A percentile compares a stretch with the other conserved stretches of the same genome.
phyloP scores from a whole-genome alignment of 2,329 filamentous ascomycete genomes.

The Pseudogymnoascus sp. region DNA sequence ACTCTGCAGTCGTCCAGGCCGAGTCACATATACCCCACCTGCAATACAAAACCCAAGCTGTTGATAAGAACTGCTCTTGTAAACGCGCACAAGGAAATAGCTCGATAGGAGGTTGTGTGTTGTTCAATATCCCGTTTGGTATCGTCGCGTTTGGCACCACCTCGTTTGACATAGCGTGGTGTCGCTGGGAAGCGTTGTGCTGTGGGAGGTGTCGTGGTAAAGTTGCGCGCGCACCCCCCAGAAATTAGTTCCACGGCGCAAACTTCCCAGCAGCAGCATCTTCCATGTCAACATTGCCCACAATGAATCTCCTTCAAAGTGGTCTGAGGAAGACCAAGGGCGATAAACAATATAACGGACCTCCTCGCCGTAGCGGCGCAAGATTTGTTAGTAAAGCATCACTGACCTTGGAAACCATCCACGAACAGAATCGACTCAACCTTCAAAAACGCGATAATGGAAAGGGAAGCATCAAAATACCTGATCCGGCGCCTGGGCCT shows the following conservation, averaged over 20 bases:
- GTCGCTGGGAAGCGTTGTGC: neutral
- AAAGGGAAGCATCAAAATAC: slow-evolving; percentile 36
- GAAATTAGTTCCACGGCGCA: neutral
- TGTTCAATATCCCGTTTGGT: neutral
- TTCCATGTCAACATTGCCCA: slow-evolving; percentile 6
- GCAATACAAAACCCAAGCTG: neutral
- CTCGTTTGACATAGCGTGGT: slow-evolving; percentile 1
- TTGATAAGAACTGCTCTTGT: neutral
- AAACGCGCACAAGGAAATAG: neutral
- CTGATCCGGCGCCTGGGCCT: slow-evolving; percentile 36
- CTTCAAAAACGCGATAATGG: slow-evolving; percentile 35
- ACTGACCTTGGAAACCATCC: slow-evolving; percentile 55
- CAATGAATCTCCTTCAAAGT: slow-evolving; percentile 23
- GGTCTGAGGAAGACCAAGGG: slow-evolving; percentile 23
- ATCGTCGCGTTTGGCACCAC: neutral
- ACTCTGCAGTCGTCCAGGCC: slow-evolving; percentile 2
- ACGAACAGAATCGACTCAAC: slow-evolving; percentile 50
- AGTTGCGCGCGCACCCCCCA: neutral
- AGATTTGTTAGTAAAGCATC: slow-evolving; percentile 45
- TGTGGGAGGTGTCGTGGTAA: neutral
- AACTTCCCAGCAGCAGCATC: neutral
- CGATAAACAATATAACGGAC: slow-evolving; percentile 24
- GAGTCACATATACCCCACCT: slow-evolving; percentile 1
- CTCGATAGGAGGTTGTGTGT: neutral
- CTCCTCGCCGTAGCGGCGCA: slow-evolving; percentile 27